Conservation (phyloP, 2,329 filamentous ascomycete species). For the Pseudogymnoascus sp. region DNA sequence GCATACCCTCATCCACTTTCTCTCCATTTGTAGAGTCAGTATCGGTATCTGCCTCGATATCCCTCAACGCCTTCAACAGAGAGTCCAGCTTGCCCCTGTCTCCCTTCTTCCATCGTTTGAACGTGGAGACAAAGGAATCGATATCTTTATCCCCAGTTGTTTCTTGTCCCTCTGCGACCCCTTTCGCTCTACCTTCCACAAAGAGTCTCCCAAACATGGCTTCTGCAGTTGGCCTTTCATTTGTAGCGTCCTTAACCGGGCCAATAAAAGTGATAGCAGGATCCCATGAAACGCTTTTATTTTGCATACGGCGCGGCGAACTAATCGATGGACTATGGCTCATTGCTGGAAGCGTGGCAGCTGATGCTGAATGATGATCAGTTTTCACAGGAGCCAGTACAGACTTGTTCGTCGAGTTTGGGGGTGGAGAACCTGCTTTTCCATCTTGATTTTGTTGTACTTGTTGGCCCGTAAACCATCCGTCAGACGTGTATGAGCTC, state of each 20-base stretch:
- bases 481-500: background rate
- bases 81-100: background rate
- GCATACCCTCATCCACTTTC: background rate
- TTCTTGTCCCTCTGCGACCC: background rate
- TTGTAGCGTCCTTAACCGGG: background rate
- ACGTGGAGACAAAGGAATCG: background rate
- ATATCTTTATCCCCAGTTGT: background rate
- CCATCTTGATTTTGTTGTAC: background rate
- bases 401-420: background rate
- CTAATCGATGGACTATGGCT: background rate
- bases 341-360: background rate
- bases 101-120: background rate
- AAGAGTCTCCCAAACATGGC: background rate
- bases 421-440: background rate
- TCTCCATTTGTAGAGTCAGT: background rate
- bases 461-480: background rate
- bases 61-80: background rate
- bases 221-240: background rate
- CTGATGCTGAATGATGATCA: background rate
- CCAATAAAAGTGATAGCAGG: background rate
- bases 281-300: conserved; percentile 4
- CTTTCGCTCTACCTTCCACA: background rate
- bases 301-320: background rate
- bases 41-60: background rate
- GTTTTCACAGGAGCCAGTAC: background rate